Evolutionary conservation across 805 yeast genomes (phyloP), one percentile per base, ranked within the genome.

Genomic region (Schizosaccharomyces osmophilus): DNA sequence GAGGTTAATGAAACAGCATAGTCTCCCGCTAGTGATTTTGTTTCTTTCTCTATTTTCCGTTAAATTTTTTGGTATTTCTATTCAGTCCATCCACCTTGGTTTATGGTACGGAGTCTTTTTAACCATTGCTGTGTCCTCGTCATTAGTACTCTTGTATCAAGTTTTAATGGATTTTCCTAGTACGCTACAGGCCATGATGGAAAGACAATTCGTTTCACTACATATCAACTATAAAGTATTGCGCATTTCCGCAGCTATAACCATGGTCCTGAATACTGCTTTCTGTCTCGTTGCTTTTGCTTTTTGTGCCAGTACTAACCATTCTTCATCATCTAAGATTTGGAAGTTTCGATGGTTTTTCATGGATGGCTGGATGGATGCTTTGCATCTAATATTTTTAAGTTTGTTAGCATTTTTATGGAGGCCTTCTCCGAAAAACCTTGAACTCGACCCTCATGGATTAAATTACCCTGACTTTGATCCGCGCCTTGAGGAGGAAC

Each of bases 351-450:
- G 94, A 68, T 89, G 87, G 75, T 87, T 93, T 68, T 73, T 87
- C 62, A 78, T 84, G 55, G 96, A 90, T 67, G 94, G 95, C 74
- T 89, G 97, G 96, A 95, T 97, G 48, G 83, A 95, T 59, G 78
- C 87, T 59, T 83, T 88, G 17, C 93, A 87, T 73, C 87, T 85
- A 69, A 73, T 82, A 59, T 89, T 88, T 45, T 89, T 93, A 70
- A 79, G 84, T 67, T 80, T 87, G 8, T 77, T 93, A 65, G 85
- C 95, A 4, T 81, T 88, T 75, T 79, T 93, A 65, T 93, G 98
- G 98, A 83, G 98, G 72, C 99, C 99, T 61, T 89, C 97, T 0
- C 93, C 85, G 66, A 87, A 95, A 51, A 88, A 95, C 63, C 85
- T 5, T 6, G 36, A 51, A 17, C 32, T 51, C 8, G 57, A 87